Evolutionary conservation across 2,329 filamentous ascomycete genomes (phyloP).

Genomic region (Venturia aucupariae): DNA sequence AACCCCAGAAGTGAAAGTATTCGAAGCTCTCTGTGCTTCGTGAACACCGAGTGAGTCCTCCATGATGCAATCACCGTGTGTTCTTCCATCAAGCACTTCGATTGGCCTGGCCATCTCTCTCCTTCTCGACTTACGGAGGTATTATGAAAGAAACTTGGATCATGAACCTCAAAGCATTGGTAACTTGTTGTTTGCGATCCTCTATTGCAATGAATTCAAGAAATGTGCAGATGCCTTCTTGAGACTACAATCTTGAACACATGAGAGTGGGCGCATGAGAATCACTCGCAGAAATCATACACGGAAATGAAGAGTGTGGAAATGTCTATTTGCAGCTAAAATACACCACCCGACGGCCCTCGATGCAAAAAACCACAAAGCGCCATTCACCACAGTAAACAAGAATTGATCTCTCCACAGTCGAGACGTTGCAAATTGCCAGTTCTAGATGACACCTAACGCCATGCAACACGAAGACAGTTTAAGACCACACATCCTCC

Average conservation of each 20-base stretch:
- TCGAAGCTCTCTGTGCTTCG: background rate
- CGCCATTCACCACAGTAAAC: background rate
- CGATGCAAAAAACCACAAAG: background rate
- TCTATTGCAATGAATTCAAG: too few relatives aligned
- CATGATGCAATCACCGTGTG: background rate
- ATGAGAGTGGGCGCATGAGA: too few relatives aligned
- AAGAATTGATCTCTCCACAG: background rate
- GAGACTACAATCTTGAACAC: too few relatives aligned
- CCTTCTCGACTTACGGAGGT: background rate
- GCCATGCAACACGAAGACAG: background rate
- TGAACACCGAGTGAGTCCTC: background rate
- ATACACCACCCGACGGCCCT: background rate
- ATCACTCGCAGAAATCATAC: background rate
- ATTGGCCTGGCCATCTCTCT: background rate
- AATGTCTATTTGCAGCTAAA: background rate
- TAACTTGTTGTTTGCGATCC: too few relatives aligned
- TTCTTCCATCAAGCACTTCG: too few relatives aligned
- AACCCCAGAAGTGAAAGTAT: background rate
- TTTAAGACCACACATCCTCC: conserved; percentile 61
- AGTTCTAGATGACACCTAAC: background rate
- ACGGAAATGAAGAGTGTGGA: background rate
- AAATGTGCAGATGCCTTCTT: too few relatives aligned
- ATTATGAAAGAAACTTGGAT: too few relatives aligned
- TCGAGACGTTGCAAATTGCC: background rate
- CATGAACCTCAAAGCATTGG: too few relatives aligned